Base-by-base conservation (phyloP, 179 eudicot genomes). In the Sideroxylon spinosum region DNA sequence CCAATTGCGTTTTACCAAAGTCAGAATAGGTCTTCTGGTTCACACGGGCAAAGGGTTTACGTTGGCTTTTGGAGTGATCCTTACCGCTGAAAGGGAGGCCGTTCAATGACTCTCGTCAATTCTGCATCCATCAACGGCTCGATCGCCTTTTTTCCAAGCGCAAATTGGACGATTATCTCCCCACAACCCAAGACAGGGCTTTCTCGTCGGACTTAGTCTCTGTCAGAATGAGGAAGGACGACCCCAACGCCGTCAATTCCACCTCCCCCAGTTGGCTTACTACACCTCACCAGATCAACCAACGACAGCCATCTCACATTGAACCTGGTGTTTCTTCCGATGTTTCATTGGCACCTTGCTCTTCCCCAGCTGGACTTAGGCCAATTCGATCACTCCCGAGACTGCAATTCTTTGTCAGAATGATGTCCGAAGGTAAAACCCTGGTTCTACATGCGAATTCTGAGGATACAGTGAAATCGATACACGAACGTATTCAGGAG, bases 321-420 rank as follows among this genome's bases (percentile, higher is more conserved):
- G 32, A 74, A 20, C 20, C 32, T 14, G 23, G 55, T 20, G 63
- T 26, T 25, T 72, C 63, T 3, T 37, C 44, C 3, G 63, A 72
- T 72, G 46, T 62, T 14, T 22, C 7, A 14, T 72, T 20, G 22
- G 44, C 23, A 0, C n/a, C 69, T 22, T 75, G 22, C 11, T 65
- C 48, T 50, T 76, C 64, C 28, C 25, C 23, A 9, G 20, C 70
- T n/a, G 78, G 28, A 12, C 49, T 65, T 26, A 77, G 63, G 19
- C 52, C 56, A 44, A 62, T 60, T 20, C 63, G 55, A 1, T 55
- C 81, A 16, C 52, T 71, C 20, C 28, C 71, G 2, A 26, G 59
- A 52, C 55, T 88, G 0, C 92, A 89, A 17, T 93, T 94, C 79
- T 91, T 94, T 6, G 97, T 94, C 7, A 83, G 85, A 37, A 74